Evolutionary conservation across 768 basidiomycete species (phyloP).

Genomic region (Podaxis carcinomalis): DNA sequence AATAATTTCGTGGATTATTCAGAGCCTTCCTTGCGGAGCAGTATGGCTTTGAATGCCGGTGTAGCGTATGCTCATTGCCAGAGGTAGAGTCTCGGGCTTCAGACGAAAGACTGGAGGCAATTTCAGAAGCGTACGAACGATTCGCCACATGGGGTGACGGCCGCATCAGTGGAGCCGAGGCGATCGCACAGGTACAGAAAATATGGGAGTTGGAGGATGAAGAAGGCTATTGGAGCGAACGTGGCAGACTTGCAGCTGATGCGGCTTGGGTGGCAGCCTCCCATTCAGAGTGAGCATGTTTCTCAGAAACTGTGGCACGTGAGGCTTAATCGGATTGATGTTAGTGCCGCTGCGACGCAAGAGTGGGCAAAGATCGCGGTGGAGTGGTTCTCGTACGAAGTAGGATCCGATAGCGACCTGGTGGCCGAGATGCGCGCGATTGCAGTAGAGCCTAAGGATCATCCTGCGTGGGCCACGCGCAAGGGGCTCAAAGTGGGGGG

Average conservation of each 20-base stretch:
- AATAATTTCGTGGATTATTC: conserved; percentile 6
- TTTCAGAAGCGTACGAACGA: conserved; percentile 38
- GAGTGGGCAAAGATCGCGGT: conserved; percentile 48
- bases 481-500: conserved; percentile 30
- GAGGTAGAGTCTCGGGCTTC: conserved; percentile 43
- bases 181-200: conserved; percentile 38
- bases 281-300: conserved; percentile 53
- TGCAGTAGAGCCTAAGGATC: conserved; percentile 32
- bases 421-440: conserved; percentile 34
- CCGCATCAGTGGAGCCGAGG: conserved; percentile 43
- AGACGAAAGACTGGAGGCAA: conserved; percentile 43
- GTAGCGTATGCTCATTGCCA: conserved; percentile 54
- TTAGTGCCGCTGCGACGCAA: conserved; percentile 39
- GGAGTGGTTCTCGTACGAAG: conserved; percentile 53
- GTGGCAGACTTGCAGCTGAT: conserved; percentile 60
- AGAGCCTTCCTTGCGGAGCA: conserved; percentile 45
- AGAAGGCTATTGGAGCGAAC: conserved; percentile 65
- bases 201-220: conserved; percentile 58
- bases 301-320: not conserved
- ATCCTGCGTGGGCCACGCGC: conserved; percentile 47
- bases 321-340: conserved; percentile 3
- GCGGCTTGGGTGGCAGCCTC: conserved; percentile 55
- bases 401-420: conserved; percentile 52
- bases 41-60: conserved; percentile 59
- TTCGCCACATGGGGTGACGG: conserved; percentile 47